A percentile compares a stretch with the other conserved stretches of the same genome.
These are phyloP conservation scores for Rhizoclosmatium sp. DNA, from an alignment of 192 early-diverging fungal genomes.

Conservation along the genomic window DNA sequence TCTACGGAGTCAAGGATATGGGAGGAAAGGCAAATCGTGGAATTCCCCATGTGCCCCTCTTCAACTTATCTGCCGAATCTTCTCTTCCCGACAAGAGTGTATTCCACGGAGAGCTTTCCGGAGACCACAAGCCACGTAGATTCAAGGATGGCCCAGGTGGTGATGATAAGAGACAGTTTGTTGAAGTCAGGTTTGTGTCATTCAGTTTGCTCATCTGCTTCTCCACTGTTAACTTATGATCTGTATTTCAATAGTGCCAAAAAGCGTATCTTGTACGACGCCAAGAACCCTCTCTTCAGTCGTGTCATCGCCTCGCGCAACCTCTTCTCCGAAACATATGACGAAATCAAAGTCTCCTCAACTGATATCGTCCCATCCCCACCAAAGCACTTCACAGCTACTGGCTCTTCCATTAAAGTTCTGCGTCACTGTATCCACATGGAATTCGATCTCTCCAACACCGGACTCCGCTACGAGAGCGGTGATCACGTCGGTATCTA, in stretches of 20 bases:
- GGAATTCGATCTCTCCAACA: slow-evolving; percentile 88
- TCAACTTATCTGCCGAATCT: slow-evolving; percentile 35
- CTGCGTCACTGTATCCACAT: slow-evolving; percentile 91
- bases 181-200: slow-evolving; percentile 40
- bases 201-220: slow-evolving; percentile 11
- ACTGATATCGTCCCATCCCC: slow-evolving; percentile 10
- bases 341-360: slow-evolving; percentile 33
- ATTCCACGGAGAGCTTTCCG: slow-evolving; percentile 68
- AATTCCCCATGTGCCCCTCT: slow-evolving; percentile 56
- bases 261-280: slow-evolving; percentile 70
- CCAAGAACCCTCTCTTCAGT: slow-evolving; percentile 86
- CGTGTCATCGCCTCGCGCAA: slow-evolving; percentile 68
- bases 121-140: slow-evolving; percentile 45
- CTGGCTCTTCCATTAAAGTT: slow-evolving; percentile 25
- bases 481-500: slow-evolving; percentile 97
- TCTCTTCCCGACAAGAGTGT: slow-evolving; percentile 45
- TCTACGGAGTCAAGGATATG: slow-evolving; percentile 72
- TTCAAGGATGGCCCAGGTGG: slow-evolving; percentile 44
- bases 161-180: slow-evolving; percentile 34
- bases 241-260: slow-evolving; percentile 19
- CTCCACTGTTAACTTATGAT: not conserved
- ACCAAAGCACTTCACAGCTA: slow-evolving; percentile 29
- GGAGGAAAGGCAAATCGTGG: slow-evolving; percentile 43
- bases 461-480: slow-evolving; percentile 83
- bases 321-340: slow-evolving; percentile 66